phyloP scores from a whole-genome alignment of 2,329 filamentous ascomycete genomes.

The Scedosporium apiospermum region DNA sequence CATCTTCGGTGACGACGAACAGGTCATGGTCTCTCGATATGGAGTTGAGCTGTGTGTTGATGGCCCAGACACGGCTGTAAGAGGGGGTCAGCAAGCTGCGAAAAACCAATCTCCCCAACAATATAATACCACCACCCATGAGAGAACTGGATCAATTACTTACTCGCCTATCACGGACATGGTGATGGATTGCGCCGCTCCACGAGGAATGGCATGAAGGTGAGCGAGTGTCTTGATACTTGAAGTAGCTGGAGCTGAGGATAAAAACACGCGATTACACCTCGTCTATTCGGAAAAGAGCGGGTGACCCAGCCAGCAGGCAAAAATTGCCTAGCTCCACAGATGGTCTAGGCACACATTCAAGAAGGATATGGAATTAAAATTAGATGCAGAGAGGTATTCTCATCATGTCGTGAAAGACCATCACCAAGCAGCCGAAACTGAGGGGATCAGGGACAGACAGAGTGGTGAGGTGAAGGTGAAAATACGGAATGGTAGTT shows the following conservation, averaged over 20 bases:
- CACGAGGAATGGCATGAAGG: neutral
- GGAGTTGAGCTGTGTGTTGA: conserved; percentile 55
- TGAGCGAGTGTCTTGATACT: neutral
- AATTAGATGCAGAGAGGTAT: neutral
- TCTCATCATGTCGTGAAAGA: neutral
- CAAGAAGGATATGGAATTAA: neutral
- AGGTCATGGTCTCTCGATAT: conserved; percentile 22
- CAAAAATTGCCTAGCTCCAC: neutral
- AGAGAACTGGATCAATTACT: neutral
- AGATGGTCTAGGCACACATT: neutral
- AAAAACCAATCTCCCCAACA: neutral
- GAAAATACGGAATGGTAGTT: neutral
- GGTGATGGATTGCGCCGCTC: neutral
- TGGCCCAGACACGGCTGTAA: conserved; percentile 48
- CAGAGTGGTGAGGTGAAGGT: neutral
- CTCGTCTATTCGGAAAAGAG: neutral
- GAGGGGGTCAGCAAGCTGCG: neutral
- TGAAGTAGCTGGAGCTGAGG: neutral
- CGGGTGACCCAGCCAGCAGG: neutral
- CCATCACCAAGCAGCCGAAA: neutral
- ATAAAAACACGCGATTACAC: neutral
- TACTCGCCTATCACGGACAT: conserved; percentile 1
- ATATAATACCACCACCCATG: neutral
- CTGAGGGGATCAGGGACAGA: neutral
- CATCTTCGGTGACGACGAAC: conserved; percentile 23